These are phyloP conservation scores for Exophiala viscosa DNA, from an alignment of 2,329 filamentous ascomycete species.

Conservation along the genomic window DNA sequence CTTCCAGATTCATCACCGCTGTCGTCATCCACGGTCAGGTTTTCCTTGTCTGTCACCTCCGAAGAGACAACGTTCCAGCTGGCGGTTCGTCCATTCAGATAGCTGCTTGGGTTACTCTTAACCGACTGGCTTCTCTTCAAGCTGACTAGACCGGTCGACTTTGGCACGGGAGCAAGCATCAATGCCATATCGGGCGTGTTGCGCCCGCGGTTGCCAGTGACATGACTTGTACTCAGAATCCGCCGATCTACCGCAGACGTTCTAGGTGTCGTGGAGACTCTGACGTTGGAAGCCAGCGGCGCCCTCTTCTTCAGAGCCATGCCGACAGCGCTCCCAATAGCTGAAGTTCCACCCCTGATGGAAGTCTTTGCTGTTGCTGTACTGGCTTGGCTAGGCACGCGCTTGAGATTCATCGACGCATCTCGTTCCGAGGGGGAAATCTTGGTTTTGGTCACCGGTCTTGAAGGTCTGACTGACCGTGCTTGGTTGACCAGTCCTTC, in stretches of 20 bases:
- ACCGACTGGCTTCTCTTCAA: constrained; percentile 77
- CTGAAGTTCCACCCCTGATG: constrained; percentile 32
- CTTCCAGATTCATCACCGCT: constrained; percentile 43
- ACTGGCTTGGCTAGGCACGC: constrained; percentile 46
- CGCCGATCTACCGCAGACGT: constrained; percentile 59
- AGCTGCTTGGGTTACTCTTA: constrained; percentile 53
- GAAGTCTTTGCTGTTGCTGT: constrained; percentile 40
- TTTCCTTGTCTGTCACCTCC: constrained; percentile 55
- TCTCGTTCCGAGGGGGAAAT: constrained; percentile 25
- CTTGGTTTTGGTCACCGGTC: constrained; percentile 32
- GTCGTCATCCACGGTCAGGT: constrained; percentile 55
- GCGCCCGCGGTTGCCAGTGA: constrained; percentile 63
- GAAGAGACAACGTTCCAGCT: constrained; percentile 59
- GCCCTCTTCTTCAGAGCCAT: constrained; percentile 52
- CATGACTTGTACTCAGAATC: constrained; percentile 87
- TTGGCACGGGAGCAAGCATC: constrained; percentile 30
- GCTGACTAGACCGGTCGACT: constrained; percentile 46
- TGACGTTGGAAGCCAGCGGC: constrained; percentile 37
- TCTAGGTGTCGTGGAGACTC: constrained; percentile 45
- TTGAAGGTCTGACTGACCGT: constrained; percentile 61
- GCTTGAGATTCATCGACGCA: constrained; percentile 52
- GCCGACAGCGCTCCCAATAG: constrained; percentile 35
- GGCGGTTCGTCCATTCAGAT: constrained; percentile 57
- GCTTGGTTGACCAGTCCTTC: constrained; percentile 97
- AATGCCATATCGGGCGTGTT: constrained; percentile 43